phyloP scores from a whole-genome alignment of 2,329 filamentous ascomycete species.

The Cladorrhinum sp. region DNA sequence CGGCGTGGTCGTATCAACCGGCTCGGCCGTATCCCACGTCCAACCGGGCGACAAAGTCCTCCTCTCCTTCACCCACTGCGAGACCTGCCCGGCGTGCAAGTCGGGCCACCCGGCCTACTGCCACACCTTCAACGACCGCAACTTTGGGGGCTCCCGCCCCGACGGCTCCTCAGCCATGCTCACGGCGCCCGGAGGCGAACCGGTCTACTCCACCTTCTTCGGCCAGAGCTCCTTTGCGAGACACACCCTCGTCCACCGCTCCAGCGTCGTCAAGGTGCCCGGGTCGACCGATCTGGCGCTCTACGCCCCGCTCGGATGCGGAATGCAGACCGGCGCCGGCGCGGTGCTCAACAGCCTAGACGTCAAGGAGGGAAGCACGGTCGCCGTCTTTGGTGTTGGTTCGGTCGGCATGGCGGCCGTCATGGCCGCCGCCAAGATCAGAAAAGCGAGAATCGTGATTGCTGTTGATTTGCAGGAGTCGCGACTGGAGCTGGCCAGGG shows the following conservation, averaged over 20 bases:
- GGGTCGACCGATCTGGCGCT: constrained; percentile 29
- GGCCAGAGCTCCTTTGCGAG: constrained; percentile 36
- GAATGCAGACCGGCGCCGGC: constrained; percentile 37
- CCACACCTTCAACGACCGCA: constrained; percentile 26
- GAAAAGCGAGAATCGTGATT: constrained; percentile 30
- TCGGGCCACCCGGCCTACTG: constrained; percentile 29
- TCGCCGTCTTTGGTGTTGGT: constrained; percentile 36
- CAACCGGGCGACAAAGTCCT: constrained; percentile 54
- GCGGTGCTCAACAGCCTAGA: constrained; percentile 34
- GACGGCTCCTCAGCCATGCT: constrained; percentile 17
- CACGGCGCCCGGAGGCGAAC: background rate
- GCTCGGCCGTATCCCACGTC: constrained; percentile 46
- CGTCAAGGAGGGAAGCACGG: constrained; percentile 27
- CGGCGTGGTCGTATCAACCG: constrained; percentile 29
- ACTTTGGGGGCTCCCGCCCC: constrained; percentile 27
- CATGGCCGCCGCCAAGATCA: constrained; percentile 34
- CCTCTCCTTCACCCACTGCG: constrained; percentile 40
- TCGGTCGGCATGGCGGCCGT: constrained; percentile 36
- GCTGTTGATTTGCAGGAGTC: constrained; percentile 31
- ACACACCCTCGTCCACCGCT: constrained; percentile 30
- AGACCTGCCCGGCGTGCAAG: constrained; percentile 22
- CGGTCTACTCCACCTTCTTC: constrained; percentile 31
- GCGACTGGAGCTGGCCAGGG: constrained; percentile 31
- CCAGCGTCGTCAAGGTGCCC: constrained; percentile 31
- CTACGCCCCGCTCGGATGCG: constrained; percentile 36